These are phyloP conservation scores for Alternaria arborescens DNA, from an alignment of 2,329 filamentous ascomycete species.

Conservation along the genomic window DNA sequence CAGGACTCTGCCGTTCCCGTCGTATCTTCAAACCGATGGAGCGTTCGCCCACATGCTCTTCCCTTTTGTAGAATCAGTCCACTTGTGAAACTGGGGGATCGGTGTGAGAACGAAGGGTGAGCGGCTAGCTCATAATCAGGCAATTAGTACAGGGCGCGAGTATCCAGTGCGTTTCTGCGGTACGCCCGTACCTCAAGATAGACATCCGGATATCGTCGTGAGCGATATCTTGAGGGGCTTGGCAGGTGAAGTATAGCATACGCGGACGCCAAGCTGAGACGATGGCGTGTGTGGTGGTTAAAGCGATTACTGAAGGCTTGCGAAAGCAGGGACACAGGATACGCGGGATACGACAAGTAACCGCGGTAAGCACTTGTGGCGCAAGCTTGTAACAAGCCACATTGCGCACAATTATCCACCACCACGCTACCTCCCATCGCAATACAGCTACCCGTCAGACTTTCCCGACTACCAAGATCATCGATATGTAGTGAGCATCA, in stretches of 20 bases:
- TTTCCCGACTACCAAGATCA: background rate
- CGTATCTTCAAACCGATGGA: constrained; percentile 5
- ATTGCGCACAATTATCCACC: background rate
- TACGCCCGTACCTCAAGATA: background rate
- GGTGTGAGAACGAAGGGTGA: background rate
- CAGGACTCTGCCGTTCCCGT: background rate
- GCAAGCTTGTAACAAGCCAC: background rate
- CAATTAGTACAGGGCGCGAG: constrained; percentile 22
- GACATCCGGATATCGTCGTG: background rate
- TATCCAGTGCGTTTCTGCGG: background rate
- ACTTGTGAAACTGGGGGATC: constrained; percentile 1
- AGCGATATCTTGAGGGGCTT: constrained; percentile 2
- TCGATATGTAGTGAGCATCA: background rate
- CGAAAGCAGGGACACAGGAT: background rate
- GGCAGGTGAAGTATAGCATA: background rate
- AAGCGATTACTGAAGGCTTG: background rate
- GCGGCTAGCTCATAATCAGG: constrained; percentile 22
- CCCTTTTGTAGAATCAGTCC: background rate
- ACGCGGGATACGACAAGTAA: background rate
- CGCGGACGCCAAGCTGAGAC: background rate
- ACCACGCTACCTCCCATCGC: background rate
- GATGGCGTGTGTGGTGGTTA: background rate
- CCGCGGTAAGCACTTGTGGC: background rate
- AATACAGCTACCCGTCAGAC: background rate
- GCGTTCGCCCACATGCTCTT: constrained; percentile 13